Evolutionary conservation across 345 rosid species (phyloP), one percentile per base, ranked within the genome.

Genomic region (Pistacia atlantica): DNA sequence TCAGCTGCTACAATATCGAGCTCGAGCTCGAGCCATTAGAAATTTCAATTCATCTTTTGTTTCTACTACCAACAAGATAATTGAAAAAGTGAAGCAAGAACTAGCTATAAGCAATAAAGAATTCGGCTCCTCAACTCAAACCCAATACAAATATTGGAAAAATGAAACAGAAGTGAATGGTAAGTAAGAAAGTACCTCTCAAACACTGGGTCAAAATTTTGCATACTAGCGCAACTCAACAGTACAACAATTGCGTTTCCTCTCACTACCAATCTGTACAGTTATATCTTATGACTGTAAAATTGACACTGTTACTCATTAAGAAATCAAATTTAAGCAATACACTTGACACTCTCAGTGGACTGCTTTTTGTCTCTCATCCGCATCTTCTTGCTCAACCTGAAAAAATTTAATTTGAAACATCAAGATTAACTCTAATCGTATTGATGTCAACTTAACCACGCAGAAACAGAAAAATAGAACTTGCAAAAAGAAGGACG

Each of bases 301-400:
- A 61, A 25, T 62, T 45, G 35, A 2, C 18, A 28, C 1, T 3
- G 16, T 56, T 54, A 38, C 59, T 73, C 16, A 33, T 12, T 63
- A 16, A 48, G n/a, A 72, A 60, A 60, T 46, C 42, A 13, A 63
- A 74, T 20, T 33, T 51, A 51, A 64, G 37, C 62, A 35, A 22
- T 37, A n/a, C 59, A 17, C 20, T 3, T 25, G 12, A 14, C n/a
- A 48, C 56, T 71, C 77, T 84, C 86, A 85, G 31, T 80, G 73
- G 52, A 57, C 67, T 14, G 81, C 87, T 65, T 78, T 72, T 66
- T 65, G 88, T 73, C 90, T 87, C 73, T 81, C 87, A 48, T 62
- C 83, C 35, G 72, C 86, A 78, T 87, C 85, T 73, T 93, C 97
- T 64, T 71, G 83, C 78, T 89, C 95, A 25, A 25, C 25, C 25